Evolutionary conservation across 2,329 filamentous ascomycete species (phyloP), one percentile per base, ranked within the genome.

Genomic region (Bipolaris zeicola): DNA sequence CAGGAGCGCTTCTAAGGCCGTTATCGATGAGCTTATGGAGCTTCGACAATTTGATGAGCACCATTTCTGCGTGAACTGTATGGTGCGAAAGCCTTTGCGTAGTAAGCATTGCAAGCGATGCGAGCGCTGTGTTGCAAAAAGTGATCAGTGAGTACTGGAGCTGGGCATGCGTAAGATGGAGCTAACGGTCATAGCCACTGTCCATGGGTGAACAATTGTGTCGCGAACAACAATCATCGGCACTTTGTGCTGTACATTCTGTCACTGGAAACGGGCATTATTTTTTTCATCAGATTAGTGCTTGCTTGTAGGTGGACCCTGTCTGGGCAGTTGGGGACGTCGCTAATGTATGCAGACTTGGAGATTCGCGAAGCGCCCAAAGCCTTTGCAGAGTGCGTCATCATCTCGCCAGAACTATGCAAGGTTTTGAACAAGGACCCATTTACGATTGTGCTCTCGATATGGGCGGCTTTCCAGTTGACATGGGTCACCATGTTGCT

Each of bases 401-500:
- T 98, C 39, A 83, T 98, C 37, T 86, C 89, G n/a, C 83, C 88
- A 1, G 78, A 81, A 0, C 78, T 97, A 7, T 99, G 95, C 81
- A 82, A 84, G 44, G 80, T 91, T 37, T 80, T 96, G 64, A 90
- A 91, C 69, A 86, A 89, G 48, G 94, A 98, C 72, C 83, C 91
- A 0, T 96, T 94, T 74, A 94, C 91, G 1, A 83, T 96, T 24
- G 81, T 96, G 10, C 82, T 96, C 18, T 85, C 85, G 11, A 78
- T 91, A 26, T 99, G 95, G 95, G 85, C 85, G 6, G 83, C 85
- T 2, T 80, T 97, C 41, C 96, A 99, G 76, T 84, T 97, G 31
- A 89, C 91, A 18, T 99, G 95, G 95, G 91, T 98, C 2, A 88
- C 89, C n/a, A 98, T 99, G 93, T 87, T 99, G 33, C 83, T 97